A percentile compares a stretch with the other conserved stretches of the same genome.
Evolutionary conservation across 75 land plant species (phyloP).

Genomic region (Pseudotsuga menziesii): DNA sequence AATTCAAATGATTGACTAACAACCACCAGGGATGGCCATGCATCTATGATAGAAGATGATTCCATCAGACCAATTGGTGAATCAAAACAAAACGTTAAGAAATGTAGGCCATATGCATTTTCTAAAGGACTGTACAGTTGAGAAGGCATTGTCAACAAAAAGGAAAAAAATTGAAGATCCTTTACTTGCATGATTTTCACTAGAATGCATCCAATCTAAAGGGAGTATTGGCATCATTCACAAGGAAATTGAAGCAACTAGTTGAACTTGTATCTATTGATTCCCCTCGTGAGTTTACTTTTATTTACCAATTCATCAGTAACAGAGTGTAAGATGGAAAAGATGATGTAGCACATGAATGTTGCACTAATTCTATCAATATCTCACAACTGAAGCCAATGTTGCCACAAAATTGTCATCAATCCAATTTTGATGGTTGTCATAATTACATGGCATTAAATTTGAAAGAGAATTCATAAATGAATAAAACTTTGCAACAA

Average conservation of each 20-base stretch:
- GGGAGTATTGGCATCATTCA: slow-evolving; percentile 78
- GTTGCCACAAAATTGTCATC: slow-evolving; percentile 16
- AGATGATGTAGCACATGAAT: neutral
- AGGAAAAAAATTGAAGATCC: slow-evolving; percentile 59
- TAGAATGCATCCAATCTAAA: slow-evolving; percentile 88
- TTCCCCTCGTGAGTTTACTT: slow-evolving; percentile 85
- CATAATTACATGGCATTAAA: neutral
- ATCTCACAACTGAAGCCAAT: slow-evolving; percentile 8
- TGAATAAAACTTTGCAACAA: neutral
- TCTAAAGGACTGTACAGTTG: no score
- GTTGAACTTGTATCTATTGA: slow-evolving; percentile 81
- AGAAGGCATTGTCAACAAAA: slow-evolving; percentile 11
- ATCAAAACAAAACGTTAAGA: neutral
- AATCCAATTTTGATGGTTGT: neutral
- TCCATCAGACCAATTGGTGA: slow-evolving; percentile 2
- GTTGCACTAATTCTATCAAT: neutral
- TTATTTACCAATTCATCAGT: slow-evolving; percentile 36
- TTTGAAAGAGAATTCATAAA: neutral
- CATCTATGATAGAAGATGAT: neutral
- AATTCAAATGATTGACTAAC: neutral
- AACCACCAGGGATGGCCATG: neutral
- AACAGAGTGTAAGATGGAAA: neutral
- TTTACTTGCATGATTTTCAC: slow-evolving; percentile 92
- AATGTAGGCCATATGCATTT: neutral
- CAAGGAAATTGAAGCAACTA: slow-evolving; percentile 70